Evolutionary conservation across 768 basidiomycete genomes (phyloP).

Genomic region (Trametes cinnabarina): DNA sequence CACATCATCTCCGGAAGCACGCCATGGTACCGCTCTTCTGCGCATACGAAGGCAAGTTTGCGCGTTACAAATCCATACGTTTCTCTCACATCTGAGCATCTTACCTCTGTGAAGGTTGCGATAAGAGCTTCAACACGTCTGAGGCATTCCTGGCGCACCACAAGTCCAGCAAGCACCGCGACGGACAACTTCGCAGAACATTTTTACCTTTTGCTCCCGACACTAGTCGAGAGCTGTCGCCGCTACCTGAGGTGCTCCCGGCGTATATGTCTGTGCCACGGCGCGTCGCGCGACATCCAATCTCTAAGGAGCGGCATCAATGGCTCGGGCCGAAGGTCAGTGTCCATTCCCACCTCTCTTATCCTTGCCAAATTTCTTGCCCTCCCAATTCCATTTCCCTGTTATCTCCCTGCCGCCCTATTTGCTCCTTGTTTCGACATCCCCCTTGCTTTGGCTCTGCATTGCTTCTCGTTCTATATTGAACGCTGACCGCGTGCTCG

Average conservation of each 20-base stretch:
- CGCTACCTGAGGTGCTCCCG: conserved; percentile 45
- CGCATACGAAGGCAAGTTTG: conserved; percentile 48
- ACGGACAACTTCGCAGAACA: conserved; percentile 35
- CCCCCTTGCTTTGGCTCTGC: too few species aligned
- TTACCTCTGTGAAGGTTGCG: conserved; percentile 45
- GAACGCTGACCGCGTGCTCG: neutral
- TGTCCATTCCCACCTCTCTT: neutral
- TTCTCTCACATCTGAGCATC: neutral
- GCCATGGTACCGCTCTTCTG: conserved; percentile 43
- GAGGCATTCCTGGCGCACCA: conserved; percentile 52
- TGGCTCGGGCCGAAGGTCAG: conserved; percentile 55
- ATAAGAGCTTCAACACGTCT: conserved; percentile 45
- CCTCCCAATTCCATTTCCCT: too few species aligned
- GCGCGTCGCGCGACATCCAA: conserved; percentile 42
- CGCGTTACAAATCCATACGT: neutral
- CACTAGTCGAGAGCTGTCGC: conserved; percentile 33
- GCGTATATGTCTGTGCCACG: conserved; percentile 49
- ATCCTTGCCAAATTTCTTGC: neutral
- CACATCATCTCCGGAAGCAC: conserved; percentile 55
- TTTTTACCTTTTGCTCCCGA: conserved; percentile 34
- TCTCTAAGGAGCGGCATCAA: conserved; percentile 51
- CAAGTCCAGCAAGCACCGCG: conserved; percentile 37
- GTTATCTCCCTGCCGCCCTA: too few species aligned
- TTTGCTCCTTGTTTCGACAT: too few species aligned
- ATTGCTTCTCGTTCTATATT: too few species aligned